phyloP scores from a whole-genome alignment of 176 grass and related monocot genomes.

The Pontederia paniculata region DNA sequence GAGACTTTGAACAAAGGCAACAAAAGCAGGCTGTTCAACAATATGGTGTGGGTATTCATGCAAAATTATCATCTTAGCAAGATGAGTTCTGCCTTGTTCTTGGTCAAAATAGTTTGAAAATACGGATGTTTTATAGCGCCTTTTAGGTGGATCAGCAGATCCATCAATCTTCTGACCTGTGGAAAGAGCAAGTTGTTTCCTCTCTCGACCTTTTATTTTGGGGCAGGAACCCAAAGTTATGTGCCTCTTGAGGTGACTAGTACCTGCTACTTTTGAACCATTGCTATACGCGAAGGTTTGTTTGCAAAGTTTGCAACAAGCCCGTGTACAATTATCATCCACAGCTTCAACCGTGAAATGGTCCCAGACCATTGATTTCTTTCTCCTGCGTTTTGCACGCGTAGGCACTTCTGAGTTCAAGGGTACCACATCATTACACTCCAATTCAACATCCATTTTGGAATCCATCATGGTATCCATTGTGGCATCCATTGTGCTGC shows the following conservation, averaged over 20 bases:
- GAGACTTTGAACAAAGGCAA: constrained; percentile 14
- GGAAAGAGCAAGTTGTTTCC: constrained; percentile 3
- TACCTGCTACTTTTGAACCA: constrained; percentile 10
- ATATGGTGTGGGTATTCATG: constrained; percentile 12
- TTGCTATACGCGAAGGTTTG: constrained; percentile 15
- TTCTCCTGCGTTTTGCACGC: constrained; percentile 4
- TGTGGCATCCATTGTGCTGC: no score
- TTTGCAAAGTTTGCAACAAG: constrained; percentile 12
- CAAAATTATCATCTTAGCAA: constrained; percentile 15
- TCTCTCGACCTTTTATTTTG: constrained; percentile 9
- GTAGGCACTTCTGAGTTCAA: neutral
- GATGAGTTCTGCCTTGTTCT: constrained; percentile 1
- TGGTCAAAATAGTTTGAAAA: constrained; percentile 8
- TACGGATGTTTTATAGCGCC: constrained; percentile 7
- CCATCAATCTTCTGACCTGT: constrained; percentile 1
- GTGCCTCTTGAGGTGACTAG: constrained; percentile 13
- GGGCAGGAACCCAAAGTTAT: constrained; percentile 11
- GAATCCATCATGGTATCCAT: no score
- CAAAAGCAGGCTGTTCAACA: constrained; percentile 10
- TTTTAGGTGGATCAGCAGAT: constrained; percentile 1
- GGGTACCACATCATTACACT: constrained; percentile 1
- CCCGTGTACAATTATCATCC: constrained; percentile 4
- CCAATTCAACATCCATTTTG: no score
- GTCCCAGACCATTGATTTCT: constrained; percentile 13
- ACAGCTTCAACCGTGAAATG: constrained; percentile 13